phyloP scores from a whole-genome alignment of 2,329 filamentous ascomycete genomes.

The Stemphylium beticola region DNA sequence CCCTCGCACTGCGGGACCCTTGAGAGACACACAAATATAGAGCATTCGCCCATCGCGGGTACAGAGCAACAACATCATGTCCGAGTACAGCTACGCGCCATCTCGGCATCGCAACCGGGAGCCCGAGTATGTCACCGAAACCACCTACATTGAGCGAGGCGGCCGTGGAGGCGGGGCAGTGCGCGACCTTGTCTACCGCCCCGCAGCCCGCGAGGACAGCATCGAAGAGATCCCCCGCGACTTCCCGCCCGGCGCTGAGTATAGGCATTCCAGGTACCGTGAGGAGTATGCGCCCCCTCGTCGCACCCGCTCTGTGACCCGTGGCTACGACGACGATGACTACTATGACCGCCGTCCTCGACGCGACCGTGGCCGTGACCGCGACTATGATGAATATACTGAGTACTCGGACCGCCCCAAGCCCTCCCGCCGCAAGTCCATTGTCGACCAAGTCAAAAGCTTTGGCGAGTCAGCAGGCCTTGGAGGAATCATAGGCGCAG shows the following conservation, averaged over 20 bases:
- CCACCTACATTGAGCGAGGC: constrained; percentile 59
- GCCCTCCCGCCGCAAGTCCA: constrained; percentile 60
- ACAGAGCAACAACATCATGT: constrained; percentile 49
- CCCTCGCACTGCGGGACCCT: constrained; percentile 12
- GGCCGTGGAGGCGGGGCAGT: constrained; percentile 50
- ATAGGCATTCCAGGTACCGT: constrained; percentile 55
- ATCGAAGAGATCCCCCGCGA: constrained; percentile 86
- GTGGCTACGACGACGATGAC: constrained; percentile 62
- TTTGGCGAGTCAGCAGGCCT: constrained; percentile 64
- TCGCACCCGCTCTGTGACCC: constrained; percentile 69
- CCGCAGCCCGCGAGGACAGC: constrained; percentile 69
- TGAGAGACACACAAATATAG: constrained; percentile 11
- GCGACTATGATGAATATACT: constrained; percentile 56
- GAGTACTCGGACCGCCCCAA: constrained; percentile 52
- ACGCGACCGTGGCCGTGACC: constrained; percentile 50
- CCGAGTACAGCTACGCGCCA: constrained; percentile 57
- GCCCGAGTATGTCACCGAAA: constrained; percentile 58
- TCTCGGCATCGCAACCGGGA: constrained; percentile 57
- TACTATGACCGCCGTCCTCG: constrained; percentile 47
- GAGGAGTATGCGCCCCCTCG: constrained; percentile 60
- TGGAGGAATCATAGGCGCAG: constrained; percentile 59
- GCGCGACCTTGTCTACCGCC: constrained; percentile 58
- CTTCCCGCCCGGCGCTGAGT: constrained; percentile 71
- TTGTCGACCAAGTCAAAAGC: constrained; percentile 63
- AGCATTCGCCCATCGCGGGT: constrained; percentile 16